Base-by-base conservation (phyloP, 371 early-diverging fungal genomes). In the Batkoa obscura region DNA sequence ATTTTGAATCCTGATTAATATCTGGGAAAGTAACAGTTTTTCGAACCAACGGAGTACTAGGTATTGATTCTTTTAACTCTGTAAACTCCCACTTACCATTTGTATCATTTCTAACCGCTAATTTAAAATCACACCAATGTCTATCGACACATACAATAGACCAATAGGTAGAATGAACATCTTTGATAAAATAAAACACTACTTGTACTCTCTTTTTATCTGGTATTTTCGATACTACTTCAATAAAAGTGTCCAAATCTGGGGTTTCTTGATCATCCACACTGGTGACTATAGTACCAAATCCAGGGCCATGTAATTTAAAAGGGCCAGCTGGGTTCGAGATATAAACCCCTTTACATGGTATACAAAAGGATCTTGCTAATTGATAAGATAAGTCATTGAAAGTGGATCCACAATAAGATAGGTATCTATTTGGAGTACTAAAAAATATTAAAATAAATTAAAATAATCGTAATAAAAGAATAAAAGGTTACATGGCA, bases 331-430 rank as follows among this genome's bases (percentile, higher is more conserved):
- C 63, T 6, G 67, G 66, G 49, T 67, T 66, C 12, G 62, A 58
- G 2, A 91, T 84, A 64, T 86, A 88, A 15, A 92, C 88, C 9
- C 93, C 89, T 2, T 77, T 69, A 8, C 74, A 70, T 3, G 86
- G 80, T 23, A 85, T 65, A 31, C 76, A 73, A 60, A 79, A 85
- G 1, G 77, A 74, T 43, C 82, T 72, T 0, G 91, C 91, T 41
- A 90, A 73, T 66, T 90, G 90, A 62, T 87, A 90, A 13, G 84
- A 82, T 3, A 90, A 60, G 52, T 88, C 78, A 66, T 89, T 81
- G 33, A 90, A 66, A 23, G 78, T 74, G 10, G 79, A 81, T 39
- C 91, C 95, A 43, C 92, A 92, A 37, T 90, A 71, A 62, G 90
- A 86, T n/a, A 94, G 59, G 50, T 70, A 80, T 3, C 72, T 66